Evolutionary conservation across 116 monocot genomes (phyloP), one percentile per base, ranked within the genome.

Genomic region (Zostera marina): DNA sequence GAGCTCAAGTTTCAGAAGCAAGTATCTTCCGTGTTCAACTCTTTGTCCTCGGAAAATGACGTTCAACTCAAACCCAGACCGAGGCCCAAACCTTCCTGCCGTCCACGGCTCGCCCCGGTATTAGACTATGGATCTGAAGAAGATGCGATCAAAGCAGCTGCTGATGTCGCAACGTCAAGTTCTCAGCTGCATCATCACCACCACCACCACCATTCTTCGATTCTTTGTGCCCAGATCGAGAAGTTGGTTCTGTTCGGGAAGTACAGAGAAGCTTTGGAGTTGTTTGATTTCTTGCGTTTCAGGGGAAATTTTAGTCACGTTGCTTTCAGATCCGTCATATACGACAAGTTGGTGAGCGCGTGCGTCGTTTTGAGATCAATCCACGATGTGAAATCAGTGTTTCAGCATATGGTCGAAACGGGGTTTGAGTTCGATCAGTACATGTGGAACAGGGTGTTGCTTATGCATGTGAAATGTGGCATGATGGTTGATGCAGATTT

Each of bases 391-490:
- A 81, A 66, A 44, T 48, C 59, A 41, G 70, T 93, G 44, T 73
- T 75, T 41, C 49, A 64, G 10, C 73, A 84, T 60, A 79, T 90
- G 76, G 52, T 72, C 11, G 67, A 79, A 3, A 51, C 61, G 16
- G 66, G 63, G 20, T 78, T 89, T 53, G 68, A 78, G 57, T 82
- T 85, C 13, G 81, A 82, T 68, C 72, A 59, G 74, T 80, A 83
- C 44, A 71, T 77, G 76, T 60, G 73, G 62, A 96, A 96, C 52
- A 58, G 85, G 17, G 59, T 88, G 11, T 60, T 96, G 3, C 13
- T 71, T 40, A 79, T 88, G 84, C 70, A 75, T 11, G 44, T 91
- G n/a, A 91, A 73, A 44, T 99, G 91, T 24, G 81, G 91, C 13
- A 72, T 87, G 71, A 56, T 83, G 12, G 32, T 44, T 0, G 77